Evolutionary conservation across 176 grass and related monocot species (phyloP), one percentile per base, ranked within the genome.

Genomic region (Saccharum spontaneum): DNA sequence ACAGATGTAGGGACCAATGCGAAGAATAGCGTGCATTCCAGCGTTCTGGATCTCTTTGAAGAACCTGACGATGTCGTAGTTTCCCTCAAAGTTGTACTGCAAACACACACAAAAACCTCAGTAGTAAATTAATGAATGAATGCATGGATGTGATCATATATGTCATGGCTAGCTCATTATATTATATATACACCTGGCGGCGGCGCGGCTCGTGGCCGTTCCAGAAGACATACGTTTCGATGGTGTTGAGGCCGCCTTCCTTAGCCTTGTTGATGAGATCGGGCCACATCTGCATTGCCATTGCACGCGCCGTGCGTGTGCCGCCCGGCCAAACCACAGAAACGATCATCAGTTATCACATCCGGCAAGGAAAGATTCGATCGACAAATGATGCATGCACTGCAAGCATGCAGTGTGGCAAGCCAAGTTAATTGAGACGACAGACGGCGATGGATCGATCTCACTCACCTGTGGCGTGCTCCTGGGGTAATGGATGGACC

Each of bases 1-100:
- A 52, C 93, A 94, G 79, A 91, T 85, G 63, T 91, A 98, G 2
- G 95, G 95, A 1, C 95, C 95, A 0, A 98, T 93, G 54, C 95
- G 91, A 38, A 95, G 90, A 61, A 94, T 83, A 30, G 87, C 95
- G 20, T 92, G 90, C 57, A 93, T 73, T 16, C 91, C 91, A 8
- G 91, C 86, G 6, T 90, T 80, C 49, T 93, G 82, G 6, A 95
- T 73, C 54, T 90, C 83, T 76, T 88, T 98, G 70, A 94, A 91
- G 82, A 95, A 93, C 34, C 86, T 85, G 23, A 89, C 52, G 31
- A 98, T 81, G 65, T 98, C 83, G 23, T 91, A 89, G 75, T 74
- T 85, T 0, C 89, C 95, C 16, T 71, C 85, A 12, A 98, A 98
- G 67, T 93, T 87, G 61, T 90, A 98, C 92, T 98, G 71, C 7